A percentile compares a stretch with the other conserved stretches of the same genome.
phyloP scores from a whole-genome alignment of 2,329 filamentous ascomycete species.

The Boeremia lycopersici region DNA sequence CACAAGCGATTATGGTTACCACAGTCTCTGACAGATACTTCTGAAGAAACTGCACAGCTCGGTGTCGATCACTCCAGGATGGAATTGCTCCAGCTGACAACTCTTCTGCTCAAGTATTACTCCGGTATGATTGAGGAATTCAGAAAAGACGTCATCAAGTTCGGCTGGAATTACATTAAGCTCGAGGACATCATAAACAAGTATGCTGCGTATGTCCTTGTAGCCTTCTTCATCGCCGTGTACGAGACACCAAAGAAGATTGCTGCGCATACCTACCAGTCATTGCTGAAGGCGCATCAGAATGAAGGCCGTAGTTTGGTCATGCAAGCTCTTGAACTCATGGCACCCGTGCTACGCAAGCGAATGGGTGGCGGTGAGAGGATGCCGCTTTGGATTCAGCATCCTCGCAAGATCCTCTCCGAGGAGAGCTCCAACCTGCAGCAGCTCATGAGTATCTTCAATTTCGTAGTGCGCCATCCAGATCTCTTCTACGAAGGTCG shows the following conservation, averaged over 20 bases:
- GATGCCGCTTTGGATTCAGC: slow-evolving; percentile 83
- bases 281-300: slow-evolving; percentile 88
- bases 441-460: slow-evolving; percentile 96
- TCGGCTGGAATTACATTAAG: slow-evolving; percentile 94
- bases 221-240: slow-evolving; percentile 95
- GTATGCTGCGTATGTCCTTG: slow-evolving; percentile 94
- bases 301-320: slow-evolving; percentile 92
- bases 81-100: slow-evolving; percentile 93
- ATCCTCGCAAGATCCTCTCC: slow-evolving; percentile 85
- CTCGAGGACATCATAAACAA: slow-evolving; percentile 99
- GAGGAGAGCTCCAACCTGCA: slow-evolving; percentile 95
- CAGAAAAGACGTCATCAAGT: slow-evolving; percentile 98
- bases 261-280: slow-evolving; percentile 91
- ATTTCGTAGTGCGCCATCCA: slow-evolving; percentile 91
- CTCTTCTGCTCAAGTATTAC: slow-evolving; percentile 94
- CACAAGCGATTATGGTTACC: slow-evolving; percentile 94
- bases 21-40: slow-evolving; percentile 74
- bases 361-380: slow-evolving; percentile 77
- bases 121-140: slow-evolving; percentile 85
- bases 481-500: slow-evolving; percentile 93
- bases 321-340: slow-evolving; percentile 89
- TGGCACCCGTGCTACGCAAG: slow-evolving; percentile 92
- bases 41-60: slow-evolving; percentile 81
- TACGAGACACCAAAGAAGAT: slow-evolving; percentile 98
- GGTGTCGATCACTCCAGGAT: slow-evolving; percentile 95